phyloP scores from a whole-genome alignment of 495 filamentous ascomycete genomes.

The Penicillium crystallinum region DNA sequence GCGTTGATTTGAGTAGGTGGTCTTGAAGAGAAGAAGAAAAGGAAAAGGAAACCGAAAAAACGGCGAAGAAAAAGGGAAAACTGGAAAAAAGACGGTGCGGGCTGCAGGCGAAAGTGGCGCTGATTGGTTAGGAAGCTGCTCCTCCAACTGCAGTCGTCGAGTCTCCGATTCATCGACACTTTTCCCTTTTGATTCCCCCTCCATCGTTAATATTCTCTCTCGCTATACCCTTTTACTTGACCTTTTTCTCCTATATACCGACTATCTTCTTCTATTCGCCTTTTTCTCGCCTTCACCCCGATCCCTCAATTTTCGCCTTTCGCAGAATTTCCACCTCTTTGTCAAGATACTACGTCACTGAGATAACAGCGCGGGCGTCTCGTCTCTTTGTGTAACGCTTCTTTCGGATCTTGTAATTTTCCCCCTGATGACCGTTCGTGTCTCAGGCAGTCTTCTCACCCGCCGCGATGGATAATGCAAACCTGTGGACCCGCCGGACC shows the following conservation, averaged over 20 bases:
- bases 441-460: slow-evolving; percentile 37
- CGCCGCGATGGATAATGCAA: slow-evolving; percentile 59
- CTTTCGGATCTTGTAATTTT: slow-evolving; percentile 18
- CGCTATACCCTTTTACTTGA: slow-evolving; percentile 2
- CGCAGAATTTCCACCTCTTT: slow-evolving; percentile 2
- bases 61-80: slow-evolving; percentile 10
- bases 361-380: slow-evolving; percentile 6
- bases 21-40: slow-evolving; percentile 56
- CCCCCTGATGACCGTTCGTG: slow-evolving; percentile 40
- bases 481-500: slow-evolving; percentile 85
- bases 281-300: not conserved
- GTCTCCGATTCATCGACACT: slow-evolving; percentile 23
- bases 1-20: slow-evolving; percentile 94
- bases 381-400: slow-evolving; percentile 17
- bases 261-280: not conserved
- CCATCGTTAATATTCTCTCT: slow-evolving; percentile 5
- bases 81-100: slow-evolving; percentile 35
- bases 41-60: slow-evolving; percentile 24
- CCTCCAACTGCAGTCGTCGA: slow-evolving; percentile 11
- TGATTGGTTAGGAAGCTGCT: slow-evolving; percentile 34
- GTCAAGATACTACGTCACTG: slow-evolving; percentile 6
- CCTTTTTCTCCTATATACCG: slow-evolving; percentile 7
- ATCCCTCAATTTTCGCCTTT: not conserved
- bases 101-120: slow-evolving; percentile 15
- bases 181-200: slow-evolving; percentile 8